A percentile compares a stretch with the other conserved stretches of the same genome.
Conservation (phyloP, 495 filamentous ascomycete species). For the Neurospora pannonica region DNA sequence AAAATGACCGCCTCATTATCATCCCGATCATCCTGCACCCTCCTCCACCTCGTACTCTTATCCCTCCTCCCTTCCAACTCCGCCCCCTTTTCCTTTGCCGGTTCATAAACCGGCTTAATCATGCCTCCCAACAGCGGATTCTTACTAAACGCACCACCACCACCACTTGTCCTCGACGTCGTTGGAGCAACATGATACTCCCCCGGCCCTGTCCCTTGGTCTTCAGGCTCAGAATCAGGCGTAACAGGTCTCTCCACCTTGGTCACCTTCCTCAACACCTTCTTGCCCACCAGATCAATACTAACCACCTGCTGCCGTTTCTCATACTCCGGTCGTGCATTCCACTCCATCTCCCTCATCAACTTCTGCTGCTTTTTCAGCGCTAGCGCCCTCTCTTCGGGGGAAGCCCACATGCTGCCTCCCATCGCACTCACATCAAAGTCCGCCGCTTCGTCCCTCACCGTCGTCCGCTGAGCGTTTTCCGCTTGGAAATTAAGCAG, state of each 20-base stretch:
- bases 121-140: slow-evolving; percentile 78
- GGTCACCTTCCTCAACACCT: slow-evolving; percentile 66
- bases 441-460: slow-evolving; percentile 89
- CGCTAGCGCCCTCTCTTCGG: slow-evolving; percentile 76
- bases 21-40: slow-evolving; percentile 84
- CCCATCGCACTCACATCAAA: slow-evolving; percentile 62
- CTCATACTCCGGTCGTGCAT: slow-evolving; percentile 83
- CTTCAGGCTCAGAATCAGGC: slow-evolving; percentile 38
- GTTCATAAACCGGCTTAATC: slow-evolving; percentile 66
- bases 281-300: slow-evolving; percentile 70
- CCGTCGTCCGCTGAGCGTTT: slow-evolving; percentile 77
- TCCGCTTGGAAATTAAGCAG: slow-evolving; percentile 78
- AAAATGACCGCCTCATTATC: slow-evolving; percentile 91
- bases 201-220: slow-evolving; percentile 1
- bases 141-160: slow-evolving; percentile 62
- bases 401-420: slow-evolving; percentile 77
- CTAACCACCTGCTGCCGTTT: slow-evolving; percentile 81
- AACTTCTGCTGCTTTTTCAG: slow-evolving; percentile 87
- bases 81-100: slow-evolving; percentile 36
- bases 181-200: neutral
- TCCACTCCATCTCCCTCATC: slow-evolving; percentile 81
- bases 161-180: slow-evolving; percentile 14
- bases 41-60: slow-evolving; percentile 59
- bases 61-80: slow-evolving; percentile 28
- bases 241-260: slow-evolving; percentile 42